phyloP scores from a whole-genome alignment of 441 rosid species.

The Aquilaria agallochum region DNA sequence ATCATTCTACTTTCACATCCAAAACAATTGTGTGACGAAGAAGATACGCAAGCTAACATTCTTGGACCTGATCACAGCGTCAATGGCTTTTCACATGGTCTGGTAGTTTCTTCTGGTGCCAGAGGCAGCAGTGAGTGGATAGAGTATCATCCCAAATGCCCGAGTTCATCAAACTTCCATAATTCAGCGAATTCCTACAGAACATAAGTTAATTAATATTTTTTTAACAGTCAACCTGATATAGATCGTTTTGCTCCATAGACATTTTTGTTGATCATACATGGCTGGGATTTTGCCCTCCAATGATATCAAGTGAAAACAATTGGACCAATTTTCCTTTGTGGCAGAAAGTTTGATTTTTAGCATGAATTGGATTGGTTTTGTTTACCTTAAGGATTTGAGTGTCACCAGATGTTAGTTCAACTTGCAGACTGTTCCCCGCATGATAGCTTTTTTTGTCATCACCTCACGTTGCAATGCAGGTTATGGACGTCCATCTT shows the following conservation, averaged over 20 bases:
- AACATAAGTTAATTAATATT: slow-evolving; percentile 11
- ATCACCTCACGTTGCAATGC: no score
- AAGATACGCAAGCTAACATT: slow-evolving; percentile 10
- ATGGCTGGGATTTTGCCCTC: slow-evolving; percentile 20
- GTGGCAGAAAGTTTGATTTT: no score
- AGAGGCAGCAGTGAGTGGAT: slow-evolving; percentile 11
- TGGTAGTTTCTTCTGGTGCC: slow-evolving; percentile 12
- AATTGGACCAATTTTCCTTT: no score
- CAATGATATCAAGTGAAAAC: background rate
- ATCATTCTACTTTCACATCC: slow-evolving; percentile 5
- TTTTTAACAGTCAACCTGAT: slow-evolving; percentile 14
- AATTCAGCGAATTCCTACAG: slow-evolving; percentile 9
- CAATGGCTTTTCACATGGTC: slow-evolving; percentile 13
- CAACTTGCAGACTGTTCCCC: no score
- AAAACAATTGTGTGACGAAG: slow-evolving; percentile 13
- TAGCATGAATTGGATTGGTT: no score
- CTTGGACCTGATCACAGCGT: slow-evolving; percentile 7
- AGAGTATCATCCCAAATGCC: background rate
- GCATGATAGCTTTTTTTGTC: no score
- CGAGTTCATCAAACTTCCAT: slow-evolving; percentile 12
- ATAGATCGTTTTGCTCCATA: slow-evolving; percentile 22
- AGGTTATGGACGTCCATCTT: no score
- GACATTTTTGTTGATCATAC: slow-evolving; percentile 14
- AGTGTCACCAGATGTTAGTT: no score
- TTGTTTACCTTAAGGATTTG: no score